phyloP scores from a whole-genome alignment of 148 eudicot genomes.

The Fallopia convolvulus region DNA sequence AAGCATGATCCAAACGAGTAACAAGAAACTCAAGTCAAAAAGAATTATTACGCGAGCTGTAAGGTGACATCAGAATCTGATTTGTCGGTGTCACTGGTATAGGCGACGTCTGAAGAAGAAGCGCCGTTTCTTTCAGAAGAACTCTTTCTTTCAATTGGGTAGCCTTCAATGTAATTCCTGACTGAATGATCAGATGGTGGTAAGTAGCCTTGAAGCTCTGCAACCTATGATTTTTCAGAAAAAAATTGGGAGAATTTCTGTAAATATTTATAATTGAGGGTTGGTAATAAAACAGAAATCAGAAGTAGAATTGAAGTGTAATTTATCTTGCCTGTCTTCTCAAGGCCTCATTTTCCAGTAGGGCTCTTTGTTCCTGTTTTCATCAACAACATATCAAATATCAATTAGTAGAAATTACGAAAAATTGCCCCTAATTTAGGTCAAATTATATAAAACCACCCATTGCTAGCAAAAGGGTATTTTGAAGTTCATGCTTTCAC shows the following conservation, averaged over 20 bases:
- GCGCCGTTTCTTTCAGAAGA: constrained; percentile 23
- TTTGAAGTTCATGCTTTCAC: too few species aligned
- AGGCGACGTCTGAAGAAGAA: constrained; percentile 29
- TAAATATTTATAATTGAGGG: not conserved
- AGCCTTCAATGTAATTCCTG: constrained; percentile 32
- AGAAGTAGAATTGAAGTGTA: not conserved
- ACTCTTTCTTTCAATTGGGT: constrained; percentile 22
- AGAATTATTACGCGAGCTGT: constrained; percentile 5
- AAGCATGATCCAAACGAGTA: too few species aligned
- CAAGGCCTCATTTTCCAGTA: constrained; percentile 55
- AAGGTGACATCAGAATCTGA: constrained; percentile 43
- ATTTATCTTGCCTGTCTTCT: constrained; percentile 46
- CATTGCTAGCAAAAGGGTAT: too few species aligned
- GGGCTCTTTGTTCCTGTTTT: constrained; percentile 50
- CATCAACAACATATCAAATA: too few species aligned
- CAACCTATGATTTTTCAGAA: constrained; percentile 34
- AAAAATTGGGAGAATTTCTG: not conserved
- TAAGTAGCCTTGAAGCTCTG: constrained; percentile 40
- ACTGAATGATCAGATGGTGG: constrained; percentile 25
- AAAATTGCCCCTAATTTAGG: not conserved
- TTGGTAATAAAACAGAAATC: not conserved
- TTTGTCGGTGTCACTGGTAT: constrained; percentile 28
- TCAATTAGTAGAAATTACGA: not conserved
- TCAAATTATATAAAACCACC: not conserved
- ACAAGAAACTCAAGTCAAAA: not conserved